Base-by-base conservation (phyloP, 306 rosid species). In the Cucumis melo region DNA sequence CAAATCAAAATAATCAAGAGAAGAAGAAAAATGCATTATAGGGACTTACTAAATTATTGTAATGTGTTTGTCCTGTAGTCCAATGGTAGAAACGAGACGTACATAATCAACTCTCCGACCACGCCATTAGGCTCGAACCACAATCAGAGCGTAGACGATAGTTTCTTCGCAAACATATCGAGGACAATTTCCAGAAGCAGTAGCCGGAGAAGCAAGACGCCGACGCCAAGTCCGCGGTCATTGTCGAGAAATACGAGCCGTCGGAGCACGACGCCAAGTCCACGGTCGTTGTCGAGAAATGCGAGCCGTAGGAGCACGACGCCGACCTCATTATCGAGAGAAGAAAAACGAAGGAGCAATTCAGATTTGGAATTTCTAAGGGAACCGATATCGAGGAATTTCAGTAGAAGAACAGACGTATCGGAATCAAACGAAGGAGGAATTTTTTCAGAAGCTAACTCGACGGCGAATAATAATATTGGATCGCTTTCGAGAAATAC, bases 141-240 rank as follows among this genome's bases (percentile, higher is more conserved):
- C 10, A 81, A 81, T 71, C 84, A 58, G 55, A 86, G 86, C 80
- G 71, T 46, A 36, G 93, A 85, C 21, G 98, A 85, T n/a, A 79
- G 74, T 34, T 64, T 82, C 44, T 81, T 82, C 73, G 78, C 79
- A 29, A 83, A 88, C n/a, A 72, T 83, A 53, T 73, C 83, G 12
- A 74, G 80, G 11, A n/a, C 78, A 12, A 10, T 81, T 38, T 74
- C 86, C 20, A 83, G 86, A 80, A 29, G 50, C 70, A 41, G 1
- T 19, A 83, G 80, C 39, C 83, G 93, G 77, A 90, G 93, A 84
- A 81, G 87, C 15, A 86, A 85, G 62, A 92, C 98, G 2, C 98
- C 96, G 6, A 82, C 86, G 34, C 96, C 92, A 56, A 79, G 58
- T 64, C 62, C 41, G 58, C 66, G 81, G 41, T 77, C 82, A 3